phyloP scores from a whole-genome alignment of 2,329 filamentous ascomycete species.

The Seiridium unicorne region DNA sequence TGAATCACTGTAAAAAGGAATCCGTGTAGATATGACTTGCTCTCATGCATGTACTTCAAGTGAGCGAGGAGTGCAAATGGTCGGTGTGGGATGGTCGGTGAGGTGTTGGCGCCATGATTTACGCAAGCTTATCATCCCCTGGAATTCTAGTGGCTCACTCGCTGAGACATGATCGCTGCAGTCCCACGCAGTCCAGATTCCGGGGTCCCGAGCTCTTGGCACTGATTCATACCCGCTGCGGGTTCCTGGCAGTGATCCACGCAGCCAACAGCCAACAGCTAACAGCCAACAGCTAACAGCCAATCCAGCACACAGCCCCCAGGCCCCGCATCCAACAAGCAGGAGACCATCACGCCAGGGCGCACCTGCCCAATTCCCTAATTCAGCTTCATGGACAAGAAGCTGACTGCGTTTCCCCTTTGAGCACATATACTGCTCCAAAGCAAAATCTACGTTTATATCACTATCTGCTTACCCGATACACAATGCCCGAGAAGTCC shows the following conservation, averaged over 20 bases:
- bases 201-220: neutral
- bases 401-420: too few species aligned
- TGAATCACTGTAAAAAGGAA: too few species aligned
- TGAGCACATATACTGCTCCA: too few species aligned
- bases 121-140: slow-evolving; percentile 1
- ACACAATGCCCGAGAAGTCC: slow-evolving; percentile 16
- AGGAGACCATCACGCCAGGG: too few species aligned
- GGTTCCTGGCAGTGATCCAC: neutral
- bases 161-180: neutral
- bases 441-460: neutral
- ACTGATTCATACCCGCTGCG: neutral
- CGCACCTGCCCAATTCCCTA: too few species aligned
- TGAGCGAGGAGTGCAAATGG: too few species aligned
- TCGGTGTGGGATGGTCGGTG: neutral
- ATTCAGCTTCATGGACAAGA: too few species aligned
- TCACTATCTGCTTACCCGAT: neutral
- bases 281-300: too few species aligned
- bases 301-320: too few species aligned
- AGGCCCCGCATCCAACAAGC: too few species aligned
- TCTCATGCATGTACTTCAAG: too few species aligned
- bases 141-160: neutral
- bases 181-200: neutral
- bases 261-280: neutral
- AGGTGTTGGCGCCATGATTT: neutral
- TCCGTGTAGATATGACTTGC: too few species aligned